Evolutionary conservation across 345 rosid species (phyloP).

Genomic region (Hypericum androsaemum): DNA sequence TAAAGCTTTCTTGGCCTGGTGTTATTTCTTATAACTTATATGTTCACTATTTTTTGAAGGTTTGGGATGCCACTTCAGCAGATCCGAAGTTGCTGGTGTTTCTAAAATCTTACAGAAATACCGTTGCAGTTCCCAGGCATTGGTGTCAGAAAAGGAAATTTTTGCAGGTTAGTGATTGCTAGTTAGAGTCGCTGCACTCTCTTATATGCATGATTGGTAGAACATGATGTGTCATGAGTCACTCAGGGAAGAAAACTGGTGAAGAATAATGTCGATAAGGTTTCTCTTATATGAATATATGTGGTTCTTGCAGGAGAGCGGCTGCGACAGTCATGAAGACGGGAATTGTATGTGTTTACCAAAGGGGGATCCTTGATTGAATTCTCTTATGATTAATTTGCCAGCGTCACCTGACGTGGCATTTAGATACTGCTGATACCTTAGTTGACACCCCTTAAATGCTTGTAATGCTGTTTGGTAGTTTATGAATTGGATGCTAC

Average conservation of each 20-base stretch:
- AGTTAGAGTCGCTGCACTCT: conserved; percentile 13
- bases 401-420: conserved; percentile 29
- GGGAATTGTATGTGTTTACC: conserved; percentile 94
- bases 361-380: conserved; percentile 35
- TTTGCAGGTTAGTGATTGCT: conserved; percentile 69
- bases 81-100: conserved; percentile 94
- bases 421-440: conserved; percentile 20
- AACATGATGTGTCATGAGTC: conserved; percentile 31
- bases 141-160: conserved; percentile 99
- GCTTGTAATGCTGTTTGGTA: no score
- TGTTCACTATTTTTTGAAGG: conserved; percentile 24
- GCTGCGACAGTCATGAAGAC: conserved; percentile 89
- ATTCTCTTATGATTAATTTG: conserved; percentile 26
- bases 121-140: conserved; percentile 98
- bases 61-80: conserved; percentile 98
- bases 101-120: conserved; percentile 84
- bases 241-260: conserved; percentile 42
- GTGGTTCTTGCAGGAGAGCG: conserved; percentile 99
- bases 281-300: conserved; percentile 95
- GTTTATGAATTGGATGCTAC: conserved; percentile 11
- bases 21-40: no score
- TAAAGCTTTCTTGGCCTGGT: no score
- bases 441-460: conserved; percentile 1
- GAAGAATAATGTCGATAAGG: conserved; percentile 59
- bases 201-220: conserved; percentile 30